Percentiles rank a stretch among this genome's conserved stretches.
phyloP scores from a whole-genome alignment of 78 protist species.

The Cavenderia fasciculata region DNA sequence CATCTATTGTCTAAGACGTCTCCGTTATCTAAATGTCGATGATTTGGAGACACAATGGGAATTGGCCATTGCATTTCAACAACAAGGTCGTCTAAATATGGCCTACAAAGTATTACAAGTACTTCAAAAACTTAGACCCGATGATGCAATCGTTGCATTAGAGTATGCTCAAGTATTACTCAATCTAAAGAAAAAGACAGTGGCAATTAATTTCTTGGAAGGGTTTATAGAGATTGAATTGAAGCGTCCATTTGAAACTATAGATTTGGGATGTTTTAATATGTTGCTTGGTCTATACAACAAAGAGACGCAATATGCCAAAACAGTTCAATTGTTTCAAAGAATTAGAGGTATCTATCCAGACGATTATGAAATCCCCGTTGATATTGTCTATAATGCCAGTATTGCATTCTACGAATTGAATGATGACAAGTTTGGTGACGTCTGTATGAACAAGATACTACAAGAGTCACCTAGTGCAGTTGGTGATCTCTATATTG shows the following conservation, averaged over 20 bases:
- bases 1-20: conserved; percentile 1
- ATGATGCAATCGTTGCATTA: not conserved
- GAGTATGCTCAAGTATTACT: not conserved
- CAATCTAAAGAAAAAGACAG: not conserved
- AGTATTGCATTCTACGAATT: not conserved
- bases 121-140: not conserved
- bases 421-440: not conserved
- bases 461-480: not conserved
- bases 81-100: not conserved
- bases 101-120: not conserved
- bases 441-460: not conserved
- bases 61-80: not conserved
- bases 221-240: not conserved
- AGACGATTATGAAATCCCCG: not conserved
- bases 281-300: conserved; percentile 32
- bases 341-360: not conserved
- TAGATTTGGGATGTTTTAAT: conserved; percentile 19
- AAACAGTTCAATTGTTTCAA: not conserved
- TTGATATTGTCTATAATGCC: not conserved
- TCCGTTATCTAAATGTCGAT: not conserved
- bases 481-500: not conserved
- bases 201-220: conserved; percentile 8
- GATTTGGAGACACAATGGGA: conserved; percentile 35
- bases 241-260: not conserved
- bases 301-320: not conserved